Percentiles rank a stretch among this genome's conserved stretches.
Conservation (phyloP, 2,329 filamentous ascomycete species). For the Calonectria montana region DNA sequence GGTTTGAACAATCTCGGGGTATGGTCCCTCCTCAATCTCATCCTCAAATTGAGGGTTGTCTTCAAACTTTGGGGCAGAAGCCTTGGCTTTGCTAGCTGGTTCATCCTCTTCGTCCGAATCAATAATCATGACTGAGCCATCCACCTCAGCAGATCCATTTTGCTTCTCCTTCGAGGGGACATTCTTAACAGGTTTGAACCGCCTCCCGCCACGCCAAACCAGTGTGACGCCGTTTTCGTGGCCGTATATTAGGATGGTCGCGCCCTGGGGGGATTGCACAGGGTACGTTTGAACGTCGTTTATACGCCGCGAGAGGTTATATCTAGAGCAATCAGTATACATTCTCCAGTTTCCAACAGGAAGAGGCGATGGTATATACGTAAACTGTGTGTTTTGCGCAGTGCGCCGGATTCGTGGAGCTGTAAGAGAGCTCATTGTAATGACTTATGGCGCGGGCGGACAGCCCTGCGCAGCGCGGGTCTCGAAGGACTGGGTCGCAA, state of each 20-base stretch:
- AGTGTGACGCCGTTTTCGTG: slow-evolving; percentile 72
- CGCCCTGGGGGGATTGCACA: slow-evolving; percentile 70
- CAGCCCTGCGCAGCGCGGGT: slow-evolving; percentile 29
- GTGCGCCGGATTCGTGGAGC: slow-evolving; percentile 59
- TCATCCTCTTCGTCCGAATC: slow-evolving; percentile 74
- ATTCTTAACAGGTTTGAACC: slow-evolving; percentile 63
- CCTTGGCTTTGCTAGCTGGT: slow-evolving; percentile 48
- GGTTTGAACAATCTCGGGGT: slow-evolving; percentile 68
- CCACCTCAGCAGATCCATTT: slow-evolving; percentile 61
- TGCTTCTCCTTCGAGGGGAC: slow-evolving; percentile 54
- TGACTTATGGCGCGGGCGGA: slow-evolving; percentile 31
- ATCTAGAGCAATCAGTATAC: slow-evolving; percentile 54
- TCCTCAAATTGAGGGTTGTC: slow-evolving; percentile 71
- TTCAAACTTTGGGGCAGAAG: slow-evolving; percentile 49
- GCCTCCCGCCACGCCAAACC: slow-evolving; percentile 71
- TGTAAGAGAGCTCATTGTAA: slow-evolving; percentile 47
- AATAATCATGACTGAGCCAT: slow-evolving; percentile 68
- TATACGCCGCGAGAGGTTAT: slow-evolving; percentile 68
- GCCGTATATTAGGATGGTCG: slow-evolving; percentile 71
- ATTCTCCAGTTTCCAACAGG: neutral
- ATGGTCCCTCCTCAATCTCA: slow-evolving; percentile 59
- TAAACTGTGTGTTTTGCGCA: slow-evolving; percentile 61
- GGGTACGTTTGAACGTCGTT: slow-evolving; percentile 72
- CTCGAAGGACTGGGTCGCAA: neutral
- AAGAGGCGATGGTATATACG: slow-evolving; percentile 47